Conservation (phyloP, 176 grass and related monocot genomes). For the Rhipidocladum racemiflorum region DNA sequence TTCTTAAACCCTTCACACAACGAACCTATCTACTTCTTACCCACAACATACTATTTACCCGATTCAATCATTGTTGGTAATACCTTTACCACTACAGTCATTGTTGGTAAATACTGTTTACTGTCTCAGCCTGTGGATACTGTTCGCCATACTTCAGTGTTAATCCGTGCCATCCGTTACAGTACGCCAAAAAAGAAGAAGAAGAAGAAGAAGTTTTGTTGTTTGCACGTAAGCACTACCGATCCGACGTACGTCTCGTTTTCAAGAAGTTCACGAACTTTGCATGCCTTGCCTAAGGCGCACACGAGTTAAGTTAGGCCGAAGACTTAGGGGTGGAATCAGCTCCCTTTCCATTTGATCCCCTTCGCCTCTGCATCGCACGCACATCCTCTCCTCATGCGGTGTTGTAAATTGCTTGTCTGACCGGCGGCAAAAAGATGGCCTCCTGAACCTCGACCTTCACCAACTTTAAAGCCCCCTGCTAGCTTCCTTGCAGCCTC, state of each 20-base stretch:
- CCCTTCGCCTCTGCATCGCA: neutral
- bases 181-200: no score
- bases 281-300: constrained; percentile 21
- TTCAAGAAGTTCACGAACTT: constrained; percentile 29
- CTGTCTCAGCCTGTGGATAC: no score
- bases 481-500: constrained; percentile 27
- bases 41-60: no score
- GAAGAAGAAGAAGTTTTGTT: no score
- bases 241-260: no score
- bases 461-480: constrained; percentile 26
- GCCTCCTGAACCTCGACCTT: constrained; percentile 10
- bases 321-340: neutral
- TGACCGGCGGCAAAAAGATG: constrained; percentile 60
- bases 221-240: neutral
- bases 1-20: no score
- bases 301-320: neutral
- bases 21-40: no score
- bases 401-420: constrained; percentile 28
- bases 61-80: no score
- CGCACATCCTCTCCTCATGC: neutral
- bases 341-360: constrained; percentile 11
- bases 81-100: no score
- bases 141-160: no score
- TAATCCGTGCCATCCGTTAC: no score
- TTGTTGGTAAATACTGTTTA: no score